Base-by-base conservation (phyloP, 148 eudicot species). In the Agrostemma githago region DNA sequence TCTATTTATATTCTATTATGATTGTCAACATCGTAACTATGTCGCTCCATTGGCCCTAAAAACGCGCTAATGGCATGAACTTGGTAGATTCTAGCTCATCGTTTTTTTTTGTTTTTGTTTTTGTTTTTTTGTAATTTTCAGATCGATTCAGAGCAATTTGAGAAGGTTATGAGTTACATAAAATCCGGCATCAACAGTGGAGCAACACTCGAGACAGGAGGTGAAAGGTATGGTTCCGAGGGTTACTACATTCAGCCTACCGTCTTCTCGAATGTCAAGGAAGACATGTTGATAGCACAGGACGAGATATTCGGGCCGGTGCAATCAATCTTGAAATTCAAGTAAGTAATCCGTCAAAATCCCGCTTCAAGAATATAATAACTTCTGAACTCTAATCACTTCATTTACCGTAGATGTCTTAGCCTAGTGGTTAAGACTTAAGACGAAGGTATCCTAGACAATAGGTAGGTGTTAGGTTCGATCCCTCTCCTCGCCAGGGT, bases 241-340 rank as follows among this genome's bases (percentile, higher is more conserved):
- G 92, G 92, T 53, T 86, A 70, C 78, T 88, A 79, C 72, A 82
- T 88, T 44, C 71, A 88, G 54, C 89, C 92, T 60, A 88, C 87
- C 68, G 87, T 86, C 43, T 88, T 88, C 86, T 86, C 88, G 41
- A 80, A 84, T 76, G 88, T 88, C 53, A 70, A 83, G 76, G 92
- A 88, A 56, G 77, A 84, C 80, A 88, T 88, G 92, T 54, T 77
- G 64, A 86, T 88, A 58, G 92, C 92, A 66, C 75, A 77, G 62
- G 92, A 88, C 6, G 89, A 86, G 77, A 86, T 86, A 3, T 86
- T 88, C 67, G 89, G 90, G 26, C 90, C 92, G 0, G 92, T 89
- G 59, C 92, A 85, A 58, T 79, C 88, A 37, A 84, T 86, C 71
- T 62, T 86, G 61, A 88, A 88, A 76, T 88, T 86, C 85, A 88